A percentile compares a stretch with the other conserved stretches of the same genome.
phyloP scores from a whole-genome alignment of 2,329 filamentous ascomycete species.

The Monosporascus sp. region DNA sequence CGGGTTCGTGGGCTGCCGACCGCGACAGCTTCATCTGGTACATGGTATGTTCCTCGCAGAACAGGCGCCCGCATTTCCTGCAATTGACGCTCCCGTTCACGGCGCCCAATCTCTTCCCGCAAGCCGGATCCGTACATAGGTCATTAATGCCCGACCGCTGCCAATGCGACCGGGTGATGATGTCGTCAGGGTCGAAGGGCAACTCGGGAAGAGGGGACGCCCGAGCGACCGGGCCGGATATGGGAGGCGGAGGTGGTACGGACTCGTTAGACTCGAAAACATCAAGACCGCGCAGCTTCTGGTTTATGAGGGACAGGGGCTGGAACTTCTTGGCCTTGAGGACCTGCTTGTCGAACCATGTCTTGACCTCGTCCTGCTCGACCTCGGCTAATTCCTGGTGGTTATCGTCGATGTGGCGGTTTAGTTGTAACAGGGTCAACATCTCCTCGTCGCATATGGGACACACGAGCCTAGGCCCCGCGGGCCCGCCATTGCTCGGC shows the following conservation, averaged over 20 bases:
- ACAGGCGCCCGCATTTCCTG: slow-evolving; percentile 83
- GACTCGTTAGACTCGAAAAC: slow-evolving; percentile 91
- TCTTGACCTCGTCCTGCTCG: slow-evolving; percentile 90
- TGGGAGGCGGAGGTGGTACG: slow-evolving; percentile 30
- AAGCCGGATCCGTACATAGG: slow-evolving; percentile 79
- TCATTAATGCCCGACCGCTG: slow-evolving; percentile 71
- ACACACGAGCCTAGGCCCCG: slow-evolving; percentile 70
- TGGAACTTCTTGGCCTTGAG: slow-evolving; percentile 90
- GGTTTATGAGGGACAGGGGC: slow-evolving; percentile 83
- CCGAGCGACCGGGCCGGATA: slow-evolving; percentile 28
- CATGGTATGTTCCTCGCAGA: slow-evolving; percentile 98
- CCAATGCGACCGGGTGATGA: slow-evolving; percentile 87
- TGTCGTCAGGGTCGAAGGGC: slow-evolving; percentile 73
- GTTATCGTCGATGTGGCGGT: slow-evolving; percentile 78
- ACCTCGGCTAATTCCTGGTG: slow-evolving; percentile 86
- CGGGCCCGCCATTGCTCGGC: slow-evolving; percentile 48
- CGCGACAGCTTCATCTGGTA: slow-evolving; percentile 98
- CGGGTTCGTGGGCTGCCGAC: slow-evolving; percentile 82
- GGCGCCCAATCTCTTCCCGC: slow-evolving; percentile 71
- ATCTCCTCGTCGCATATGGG: slow-evolving; percentile 99
- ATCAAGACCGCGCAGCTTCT: slow-evolving; percentile 86
- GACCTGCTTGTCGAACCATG: slow-evolving; percentile 94
- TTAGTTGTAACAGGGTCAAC: slow-evolving; percentile 90
- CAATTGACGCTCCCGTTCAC: slow-evolving; percentile 87
- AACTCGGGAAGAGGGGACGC: slow-evolving; percentile 31